Evolutionary conservation across 2,329 filamentous ascomycete genomes (phyloP), one percentile per base, ranked within the genome.

Genomic region (Ophiostoma pallidulum): DNA sequence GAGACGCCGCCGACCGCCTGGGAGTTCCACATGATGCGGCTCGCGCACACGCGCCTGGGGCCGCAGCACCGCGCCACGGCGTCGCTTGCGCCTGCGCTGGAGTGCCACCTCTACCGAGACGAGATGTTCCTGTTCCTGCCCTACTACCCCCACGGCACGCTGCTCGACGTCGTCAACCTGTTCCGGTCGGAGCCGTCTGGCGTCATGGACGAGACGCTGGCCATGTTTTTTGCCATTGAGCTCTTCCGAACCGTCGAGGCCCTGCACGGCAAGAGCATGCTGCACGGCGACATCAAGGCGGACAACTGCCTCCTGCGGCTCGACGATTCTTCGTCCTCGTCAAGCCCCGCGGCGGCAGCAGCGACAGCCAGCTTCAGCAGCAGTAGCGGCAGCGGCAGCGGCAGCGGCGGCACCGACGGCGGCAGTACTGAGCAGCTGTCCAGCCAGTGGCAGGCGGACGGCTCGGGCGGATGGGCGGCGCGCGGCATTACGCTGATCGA

Each of bases 1-100:
- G 92, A 98, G 66, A 78, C 84, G 28, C 88, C 90, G 1, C 86
- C 91, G 0, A 84, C 82, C 4, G 75, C 86, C 0, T 98, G 92
- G 92, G 92, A 98, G 61, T 98, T 97, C 61, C 86, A 95, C 66
- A 94, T 98, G 65, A 88, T 97, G 70, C 83, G 87, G 2, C 78
- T 88, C 47, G 80, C 86, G 2, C 86, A 91, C 54, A 71, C 77
- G 19, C 84, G 92, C 1, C 72, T 98, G 0, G 84, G 82, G 0
- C 74, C 82, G 1, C 77, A 75, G 26, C 69, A 84, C 51, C 81
- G 91, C 13, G 83, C 84, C 0, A 74, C 80, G 1, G 80, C 86
- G 3, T 94, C 86, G 13, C 73, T 98, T 50, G 80, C 94, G 2
- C 76, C 80, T 32, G 91, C 85, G 0, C 85, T 95, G 56, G 91